Evolutionary conservation across 176 grass and related monocot species (phyloP).

Genomic region (Saccharum spontaneum): DNA sequence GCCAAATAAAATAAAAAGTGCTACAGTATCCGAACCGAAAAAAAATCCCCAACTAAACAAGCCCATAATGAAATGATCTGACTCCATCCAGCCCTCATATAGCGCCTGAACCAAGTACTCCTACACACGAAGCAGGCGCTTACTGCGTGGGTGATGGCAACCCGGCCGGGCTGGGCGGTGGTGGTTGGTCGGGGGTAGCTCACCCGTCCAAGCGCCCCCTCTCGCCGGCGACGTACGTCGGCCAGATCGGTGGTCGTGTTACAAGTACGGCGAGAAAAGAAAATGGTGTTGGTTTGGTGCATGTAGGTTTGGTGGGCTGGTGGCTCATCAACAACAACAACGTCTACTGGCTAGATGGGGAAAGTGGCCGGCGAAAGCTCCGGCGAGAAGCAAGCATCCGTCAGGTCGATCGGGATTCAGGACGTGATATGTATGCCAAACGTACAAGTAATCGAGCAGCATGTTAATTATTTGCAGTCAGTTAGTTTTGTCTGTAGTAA

Average conservation of each 20-base stretch:
- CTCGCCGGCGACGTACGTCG: not conserved
- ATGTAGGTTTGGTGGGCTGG: not conserved
- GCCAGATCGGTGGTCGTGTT: not conserved
- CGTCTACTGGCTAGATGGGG: not conserved
- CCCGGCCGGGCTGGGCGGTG: not conserved
- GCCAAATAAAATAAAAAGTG: too few species aligned
- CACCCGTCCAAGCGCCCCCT: not conserved
- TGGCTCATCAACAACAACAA: not conserved
- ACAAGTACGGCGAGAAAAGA: not conserved
- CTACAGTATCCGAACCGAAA: too few species aligned
- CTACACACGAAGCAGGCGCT: not conserved
- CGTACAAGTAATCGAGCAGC: not conserved
- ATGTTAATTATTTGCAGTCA: not conserved
- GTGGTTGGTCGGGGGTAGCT: conserved; percentile 20
- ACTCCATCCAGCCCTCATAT: not conserved
- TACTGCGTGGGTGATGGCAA: not conserved
- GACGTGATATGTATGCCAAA: not conserved
- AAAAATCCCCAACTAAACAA: too few species aligned
- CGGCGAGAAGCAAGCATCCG: not conserved
- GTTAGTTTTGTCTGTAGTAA: not conserved
- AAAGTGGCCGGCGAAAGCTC: not conserved
- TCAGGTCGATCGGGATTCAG: not conserved
- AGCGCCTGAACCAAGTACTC: too few species aligned
- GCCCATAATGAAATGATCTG: not conserved
- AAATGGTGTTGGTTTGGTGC: not conserved